Evolutionary conservation across 2,329 filamentous ascomycete genomes (phyloP).

Genomic region (Ceratocystis alfenasii): DNA sequence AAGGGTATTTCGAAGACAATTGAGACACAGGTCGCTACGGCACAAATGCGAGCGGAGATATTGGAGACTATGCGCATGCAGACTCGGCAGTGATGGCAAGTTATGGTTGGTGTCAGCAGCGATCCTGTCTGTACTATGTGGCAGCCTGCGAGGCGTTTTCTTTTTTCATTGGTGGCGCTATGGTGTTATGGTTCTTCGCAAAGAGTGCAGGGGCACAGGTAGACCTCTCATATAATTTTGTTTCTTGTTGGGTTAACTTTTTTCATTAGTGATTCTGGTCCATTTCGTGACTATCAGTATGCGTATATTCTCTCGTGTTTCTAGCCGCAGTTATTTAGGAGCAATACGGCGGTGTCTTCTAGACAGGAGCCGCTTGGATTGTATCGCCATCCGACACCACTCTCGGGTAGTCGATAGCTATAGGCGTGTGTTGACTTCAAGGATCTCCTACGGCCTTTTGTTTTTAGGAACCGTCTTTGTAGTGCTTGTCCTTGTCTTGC

Average conservation of each 20-base stretch:
- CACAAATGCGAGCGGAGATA: constrained; percentile 56
- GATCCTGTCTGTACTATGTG: not conserved
- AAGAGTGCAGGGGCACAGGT: not conserved
- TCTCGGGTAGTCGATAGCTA: too few species aligned
- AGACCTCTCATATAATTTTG: not conserved
- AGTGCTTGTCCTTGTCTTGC: too few species aligned
- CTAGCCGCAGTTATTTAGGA: too few species aligned
- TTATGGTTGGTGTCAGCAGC: not conserved
- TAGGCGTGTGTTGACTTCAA: too few species aligned
- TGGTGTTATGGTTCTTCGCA: not conserved
- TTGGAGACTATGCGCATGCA: constrained; percentile 45
- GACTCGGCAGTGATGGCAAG: not conserved
- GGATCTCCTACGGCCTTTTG: too few species aligned
- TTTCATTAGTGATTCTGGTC: too few species aligned
- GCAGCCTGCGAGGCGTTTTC: not conserved
- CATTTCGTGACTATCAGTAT: too few species aligned
- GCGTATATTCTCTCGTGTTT: too few species aligned
- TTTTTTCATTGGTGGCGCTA: not conserved
- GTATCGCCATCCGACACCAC: too few species aligned
- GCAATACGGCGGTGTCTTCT: too few species aligned
- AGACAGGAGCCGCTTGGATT: too few species aligned
- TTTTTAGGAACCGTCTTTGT: too few species aligned
- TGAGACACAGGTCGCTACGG: constrained; percentile 76
- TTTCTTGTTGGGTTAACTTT: not conserved
- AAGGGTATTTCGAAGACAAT: constrained; percentile 65